Base-by-base conservation (phyloP, 2,329 filamentous ascomycete genomes). In the Colletotrichum lini region DNA sequence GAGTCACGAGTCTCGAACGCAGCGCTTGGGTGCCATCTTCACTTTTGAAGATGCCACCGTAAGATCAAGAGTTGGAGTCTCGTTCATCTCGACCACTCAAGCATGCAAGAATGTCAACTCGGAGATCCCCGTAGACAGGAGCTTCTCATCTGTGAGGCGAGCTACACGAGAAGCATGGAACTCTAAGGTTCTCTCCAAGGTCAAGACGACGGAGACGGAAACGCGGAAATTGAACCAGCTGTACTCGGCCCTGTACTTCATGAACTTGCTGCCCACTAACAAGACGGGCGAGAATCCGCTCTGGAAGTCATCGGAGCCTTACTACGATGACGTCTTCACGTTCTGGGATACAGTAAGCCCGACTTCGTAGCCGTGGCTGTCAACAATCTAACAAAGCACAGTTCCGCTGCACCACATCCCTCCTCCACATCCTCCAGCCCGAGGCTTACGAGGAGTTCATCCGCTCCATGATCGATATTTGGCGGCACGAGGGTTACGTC, bases 251-350 rank as follows among this genome's bases (percentile, higher is more conserved):
- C 78, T 94, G 44, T 94, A 93, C 76, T 91, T 92, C 74, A 92
- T 92, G 88, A 88, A 90, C 70, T 79, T 93, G 13, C 87, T 93
- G 45, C 91, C 92, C 0, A 91, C 90, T 0, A 92, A 94, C 77
- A 89, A 90, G 72, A 93, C 91, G 0, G 91, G 90, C 0, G 92
- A 94, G 77, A 94, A 93, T 71, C 91, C 91, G 0, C 79, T 85
- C 0, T 94, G 92, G 91, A 77, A 81, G 1, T 91, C 89, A 1
- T 75, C 77, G 0, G 92, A 94, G 78, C 91, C 92, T 2, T 93
- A 92, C 76, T 94, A 92, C 75, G 89, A 92, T 70, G 92, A 94
- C 70, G 88, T 91, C 18, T 93, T 92, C 76, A 93, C 92, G 0
- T 86, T 92, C 26, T 94, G 92, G 92, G 87, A 89, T 70, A 80